Conservation (phyloP, 257 asterid species). For the Schizonepeta tenuifolia region DNA sequence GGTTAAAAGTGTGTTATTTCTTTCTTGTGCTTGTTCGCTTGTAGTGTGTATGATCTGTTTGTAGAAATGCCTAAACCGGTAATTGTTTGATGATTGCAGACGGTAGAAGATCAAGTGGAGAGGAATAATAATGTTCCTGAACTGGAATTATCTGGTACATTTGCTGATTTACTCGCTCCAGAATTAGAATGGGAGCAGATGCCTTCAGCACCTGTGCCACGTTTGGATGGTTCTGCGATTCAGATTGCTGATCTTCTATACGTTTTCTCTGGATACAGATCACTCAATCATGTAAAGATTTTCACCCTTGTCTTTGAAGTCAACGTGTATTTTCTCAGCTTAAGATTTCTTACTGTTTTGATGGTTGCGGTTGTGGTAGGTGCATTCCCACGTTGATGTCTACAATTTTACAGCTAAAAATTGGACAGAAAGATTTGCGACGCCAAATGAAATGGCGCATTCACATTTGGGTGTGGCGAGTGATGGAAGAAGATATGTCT, state of each 20-base stretch:
- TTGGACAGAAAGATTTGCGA: constrained; percentile 61
- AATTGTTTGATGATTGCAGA: constrained; percentile 25
- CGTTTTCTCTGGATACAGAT: constrained; percentile 64
- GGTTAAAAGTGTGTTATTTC: not conserved
- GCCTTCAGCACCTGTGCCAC: constrained; percentile 81
- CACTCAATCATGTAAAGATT: constrained; percentile 59
- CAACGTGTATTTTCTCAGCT: not conserved
- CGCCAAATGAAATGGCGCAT: constrained; percentile 74
- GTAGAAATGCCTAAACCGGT: constrained; percentile 4
- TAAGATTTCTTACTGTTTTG: not conserved
- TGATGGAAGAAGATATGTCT: constrained; percentile 80
- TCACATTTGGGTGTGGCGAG: constrained; percentile 77
- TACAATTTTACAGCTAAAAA: constrained; percentile 60
- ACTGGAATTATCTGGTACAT: constrained; percentile 55
- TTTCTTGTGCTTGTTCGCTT: not conserved
- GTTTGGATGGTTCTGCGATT: constrained; percentile 72
- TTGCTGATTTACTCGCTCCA: constrained; percentile 83
- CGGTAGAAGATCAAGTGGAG: constrained; percentile 10
- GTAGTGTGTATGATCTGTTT: not conserved
- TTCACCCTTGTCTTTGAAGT: not conserved
- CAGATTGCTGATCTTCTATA: constrained; percentile 67
- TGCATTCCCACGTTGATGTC: constrained; percentile 77
- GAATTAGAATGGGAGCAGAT: constrained; percentile 75
- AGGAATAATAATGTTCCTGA: constrained; percentile 35
- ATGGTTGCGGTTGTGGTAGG: constrained; percentile 42